Evolutionary conservation across 2,329 filamentous ascomycete species (phyloP), one percentile per base, ranked within the genome.

Genomic region (Aspergillus aculeatinus): DNA sequence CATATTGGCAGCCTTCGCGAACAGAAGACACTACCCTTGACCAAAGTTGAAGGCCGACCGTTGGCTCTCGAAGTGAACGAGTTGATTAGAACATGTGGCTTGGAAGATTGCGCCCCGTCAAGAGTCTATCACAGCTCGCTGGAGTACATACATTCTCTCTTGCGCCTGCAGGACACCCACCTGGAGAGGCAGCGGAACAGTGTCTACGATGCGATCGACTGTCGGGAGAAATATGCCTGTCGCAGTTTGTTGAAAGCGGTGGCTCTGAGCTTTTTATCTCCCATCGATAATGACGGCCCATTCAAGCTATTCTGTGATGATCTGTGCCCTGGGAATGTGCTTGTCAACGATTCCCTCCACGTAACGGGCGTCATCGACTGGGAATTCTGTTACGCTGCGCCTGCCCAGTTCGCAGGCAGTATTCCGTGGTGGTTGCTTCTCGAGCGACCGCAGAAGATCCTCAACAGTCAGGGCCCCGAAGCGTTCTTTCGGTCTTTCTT

Each of bases 251-350:
- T 62, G 58, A 58, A 60, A 21, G 58, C 55, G 3, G 14, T 47
- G 9, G 51, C 54, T 1, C 16, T 55, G 2, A 16, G 47, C 6
- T 62, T 62, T 19, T 11, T 59, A 6, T 25, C 58, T 10, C 5
- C 2, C 1, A 5, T 16, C 9, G 59, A 52, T 25, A 60, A 59
- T 3, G 19, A 55, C 3, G 69, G 68, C 12, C 64, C 60, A 0
- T 71, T 71, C 21, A 60, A 55, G n/a, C 50, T 70, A 0, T 69
- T 64, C 44, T 68, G 64, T 27, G 70, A 73, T 11, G 68, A 71
- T 57, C 60, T 72, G 23, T 60, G 66, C 14, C 70, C 68, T 1
- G 57, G 63, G 14, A 71, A 73, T 58, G 59, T 72, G 5, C 62
- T 72, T 4, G 55, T 67, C 12, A 63, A 71, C 48, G 54, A 63